Conservation (phyloP, 441 rosid genomes). For the Adansonia rubrostipa region DNA sequence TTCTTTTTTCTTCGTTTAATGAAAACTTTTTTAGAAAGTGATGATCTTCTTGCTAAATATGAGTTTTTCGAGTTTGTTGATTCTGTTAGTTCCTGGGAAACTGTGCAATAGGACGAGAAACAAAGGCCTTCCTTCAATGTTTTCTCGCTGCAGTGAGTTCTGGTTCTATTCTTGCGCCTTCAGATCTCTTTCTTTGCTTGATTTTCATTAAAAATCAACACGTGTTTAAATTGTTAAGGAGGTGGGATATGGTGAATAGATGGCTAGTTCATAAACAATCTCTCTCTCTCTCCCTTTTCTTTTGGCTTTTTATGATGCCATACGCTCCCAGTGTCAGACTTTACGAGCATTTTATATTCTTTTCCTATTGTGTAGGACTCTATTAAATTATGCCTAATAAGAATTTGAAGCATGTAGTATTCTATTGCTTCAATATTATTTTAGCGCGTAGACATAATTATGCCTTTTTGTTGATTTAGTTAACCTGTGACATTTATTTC, state of each 20-base stretch:
- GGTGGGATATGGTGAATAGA: not conserved
- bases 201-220: not conserved
- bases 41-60: not conserved
- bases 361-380: not conserved
- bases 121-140: not conserved
- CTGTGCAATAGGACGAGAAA: not conserved
- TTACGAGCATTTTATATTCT: not conserved
- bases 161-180: not conserved
- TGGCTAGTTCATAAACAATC: too few species aligned
- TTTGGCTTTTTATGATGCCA: not conserved
- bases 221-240: not conserved
- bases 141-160: not conserved
- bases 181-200: not conserved
- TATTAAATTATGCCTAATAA: too few species aligned
- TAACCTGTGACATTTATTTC: not conserved
- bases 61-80: not conserved
- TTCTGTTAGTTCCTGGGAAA: not conserved
- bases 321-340: not conserved
- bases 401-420: not conserved
- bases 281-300: not conserved
- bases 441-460: too few species aligned
- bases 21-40: not conserved
- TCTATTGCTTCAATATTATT: not conserved
- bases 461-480: not conserved
- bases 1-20: conserved; percentile 14